Conservation (phyloP, 805 yeast species). For the Cyberlindnera bimundalis region DNA sequence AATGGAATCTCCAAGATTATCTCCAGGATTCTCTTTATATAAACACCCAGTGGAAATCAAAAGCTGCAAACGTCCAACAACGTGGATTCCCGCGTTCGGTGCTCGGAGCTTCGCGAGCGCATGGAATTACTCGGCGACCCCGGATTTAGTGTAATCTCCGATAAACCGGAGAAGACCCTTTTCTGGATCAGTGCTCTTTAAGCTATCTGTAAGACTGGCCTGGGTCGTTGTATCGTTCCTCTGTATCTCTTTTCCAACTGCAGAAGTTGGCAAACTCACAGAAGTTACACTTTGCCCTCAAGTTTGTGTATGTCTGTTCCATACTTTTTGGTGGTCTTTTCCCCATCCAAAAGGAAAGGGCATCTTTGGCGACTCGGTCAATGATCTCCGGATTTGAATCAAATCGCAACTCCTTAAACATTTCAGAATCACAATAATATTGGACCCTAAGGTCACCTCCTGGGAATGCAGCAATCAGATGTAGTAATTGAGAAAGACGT, state of each 20-base stretch:
- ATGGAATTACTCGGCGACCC: no score
- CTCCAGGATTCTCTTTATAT: no score
- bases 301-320: slow-evolving; percentile 32
- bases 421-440: slow-evolving; percentile 44
- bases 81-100: no score
- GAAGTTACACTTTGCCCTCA: slow-evolving; percentile 41
- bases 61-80: no score
- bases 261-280: slow-evolving; percentile 52
- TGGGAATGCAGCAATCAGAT: slow-evolving; percentile 33
- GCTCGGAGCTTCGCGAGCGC: no score
- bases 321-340: slow-evolving; percentile 45
- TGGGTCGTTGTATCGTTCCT: neutral
- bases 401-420: slow-evolving; percentile 41
- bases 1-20: no score
- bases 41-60: no score
- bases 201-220: no score
- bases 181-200: neutral
- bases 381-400: slow-evolving; percentile 28
- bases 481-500: slow-evolving; percentile 46
- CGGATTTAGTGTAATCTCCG: no score
- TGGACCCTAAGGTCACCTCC: slow-evolving; percentile 43
- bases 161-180: no score
- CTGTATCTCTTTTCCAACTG: slow-evolving; percentile 32
- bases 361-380: slow-evolving; percentile 28
- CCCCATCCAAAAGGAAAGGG: slow-evolving; percentile 59